Base-by-base conservation (phyloP, 495 filamentous ascomycete species). In the Melanomma pulvis-pyrius region DNA sequence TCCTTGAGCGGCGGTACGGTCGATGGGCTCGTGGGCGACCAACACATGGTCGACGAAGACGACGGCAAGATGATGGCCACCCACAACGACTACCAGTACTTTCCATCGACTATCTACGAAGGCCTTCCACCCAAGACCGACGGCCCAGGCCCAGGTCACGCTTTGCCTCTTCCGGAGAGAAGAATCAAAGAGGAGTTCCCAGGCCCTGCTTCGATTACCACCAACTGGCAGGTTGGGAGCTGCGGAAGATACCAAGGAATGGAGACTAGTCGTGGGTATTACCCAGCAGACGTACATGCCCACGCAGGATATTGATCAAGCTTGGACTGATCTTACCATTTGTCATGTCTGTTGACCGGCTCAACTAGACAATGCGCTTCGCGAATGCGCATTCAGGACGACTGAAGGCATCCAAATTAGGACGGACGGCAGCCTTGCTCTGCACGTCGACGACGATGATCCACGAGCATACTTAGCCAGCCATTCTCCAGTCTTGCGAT, bases 1-100 rank as follows among this genome's bases (percentile, higher is more conserved):
- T 75, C 75, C n/a, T 41, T 75, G n/a, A 74, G 67, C 50, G 75
- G 74, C 29, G 74, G 73, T 2, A 64, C 73, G 7, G 71, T 67
- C 1, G 74, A 73, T 34, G 65, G 68, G 41, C 65, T 73, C 7
- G 63, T 73, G 15, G 66, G 61, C 15, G 54, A 68, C 26, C 74
- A 76, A 22, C 63, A 69, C 19, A 64, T 73, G 59, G 75, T 76
- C 59, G 62, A 73, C 41, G 74, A 74, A 25, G 67, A 70, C 24
- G 72, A 74, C 29, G 66, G 53, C n/a, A 70, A 70, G 32, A 57
- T 59, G 39, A 74, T 75, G 46, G 70, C 74, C 22, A 44, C 52
- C 0, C 63, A 63, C 58, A 58, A 70, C 8, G 70, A 67, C 6
- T 78, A 78, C 51, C 71, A 72, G 29, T 78, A 78, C 59, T 76